phyloP scores from a whole-genome alignment of 176 grass and related monocot species.

The Oryza australiensis region DNA sequence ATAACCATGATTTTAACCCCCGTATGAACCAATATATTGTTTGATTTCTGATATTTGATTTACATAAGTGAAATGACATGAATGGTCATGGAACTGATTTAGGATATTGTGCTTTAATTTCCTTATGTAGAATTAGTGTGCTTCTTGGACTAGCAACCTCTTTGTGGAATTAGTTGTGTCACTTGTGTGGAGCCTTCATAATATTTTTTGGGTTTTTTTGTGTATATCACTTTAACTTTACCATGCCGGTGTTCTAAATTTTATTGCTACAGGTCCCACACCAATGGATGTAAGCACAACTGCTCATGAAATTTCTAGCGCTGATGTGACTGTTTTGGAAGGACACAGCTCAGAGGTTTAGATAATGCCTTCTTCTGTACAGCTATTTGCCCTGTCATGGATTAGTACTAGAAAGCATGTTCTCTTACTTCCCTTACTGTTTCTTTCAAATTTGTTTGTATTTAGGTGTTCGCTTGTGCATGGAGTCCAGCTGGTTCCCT shows the following conservation, averaged over 20 bases:
- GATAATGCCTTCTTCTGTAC: background rate
- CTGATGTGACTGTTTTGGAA: conserved; percentile 91
- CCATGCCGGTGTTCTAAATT: background rate
- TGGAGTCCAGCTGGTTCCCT: conserved; percentile 98
- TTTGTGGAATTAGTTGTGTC: background rate
- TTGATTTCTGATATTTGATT: background rate
- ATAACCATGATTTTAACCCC: background rate
- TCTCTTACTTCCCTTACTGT: background rate
- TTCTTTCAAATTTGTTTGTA: conserved; percentile 38
- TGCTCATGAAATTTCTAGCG: conserved; percentile 74
- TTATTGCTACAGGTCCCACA: conserved; percentile 50
- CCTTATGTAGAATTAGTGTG: background rate
- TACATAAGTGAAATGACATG: background rate
- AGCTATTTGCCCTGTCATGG: background rate
- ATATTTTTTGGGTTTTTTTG: conserved; percentile 2
- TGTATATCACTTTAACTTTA: background rate
- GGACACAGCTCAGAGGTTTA: conserved; percentile 92
- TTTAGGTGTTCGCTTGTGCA: conserved; percentile 95
- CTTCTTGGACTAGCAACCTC: conserved; percentile 2
- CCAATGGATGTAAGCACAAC: conserved; percentile 65
- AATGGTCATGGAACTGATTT: background rate
- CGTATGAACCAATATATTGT: background rate
- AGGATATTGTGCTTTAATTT: background rate
- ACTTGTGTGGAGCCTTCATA: background rate
- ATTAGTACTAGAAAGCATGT: conserved; percentile 19